These are phyloP conservation scores for Magnaporthiopsis incrustans DNA, from an alignment of 2,329 filamentous ascomycete genomes.

Conservation along the genomic window DNA sequence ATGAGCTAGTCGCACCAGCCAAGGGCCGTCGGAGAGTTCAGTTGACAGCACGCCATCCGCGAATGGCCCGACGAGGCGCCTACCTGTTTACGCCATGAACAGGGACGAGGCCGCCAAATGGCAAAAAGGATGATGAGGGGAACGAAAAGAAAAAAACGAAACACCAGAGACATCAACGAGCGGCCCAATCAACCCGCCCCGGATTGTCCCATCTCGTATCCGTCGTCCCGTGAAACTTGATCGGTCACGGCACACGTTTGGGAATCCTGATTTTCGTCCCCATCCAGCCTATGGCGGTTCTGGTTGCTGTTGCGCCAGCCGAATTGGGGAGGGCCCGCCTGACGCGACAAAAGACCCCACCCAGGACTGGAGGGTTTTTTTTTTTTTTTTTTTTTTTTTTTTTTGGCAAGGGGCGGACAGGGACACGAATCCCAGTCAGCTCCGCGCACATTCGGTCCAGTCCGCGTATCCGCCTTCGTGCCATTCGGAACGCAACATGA, in stretches of 20 bases:
- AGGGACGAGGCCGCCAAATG: background rate
- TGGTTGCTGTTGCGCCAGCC: background rate
- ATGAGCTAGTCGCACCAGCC: background rate
- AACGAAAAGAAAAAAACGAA: background rate
- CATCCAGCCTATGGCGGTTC: background rate
- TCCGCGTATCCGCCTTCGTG: too few relatives aligned
- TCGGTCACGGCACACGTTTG: background rate
- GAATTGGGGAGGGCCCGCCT: too few relatives aligned
- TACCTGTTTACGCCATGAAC: background rate
- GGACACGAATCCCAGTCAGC: too few relatives aligned
- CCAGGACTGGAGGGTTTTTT: too few relatives aligned
- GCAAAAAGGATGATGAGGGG: background rate
- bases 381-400: too few relatives aligned
- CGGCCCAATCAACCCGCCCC: too few relatives aligned
- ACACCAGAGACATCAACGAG: too few relatives aligned
- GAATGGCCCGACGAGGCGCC: background rate
- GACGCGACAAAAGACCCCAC: too few relatives aligned
- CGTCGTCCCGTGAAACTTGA: background rate
- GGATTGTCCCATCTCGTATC: background rate
- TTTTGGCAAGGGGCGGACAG: too few relatives aligned
- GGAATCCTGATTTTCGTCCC: background rate
- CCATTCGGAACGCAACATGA: too few relatives aligned
- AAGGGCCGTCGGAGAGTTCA: background rate
- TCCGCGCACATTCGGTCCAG: too few relatives aligned
- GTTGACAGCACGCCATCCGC: background rate